A percentile compares a stretch with the other conserved stretches of the same genome.
Evolutionary conservation across 2,329 filamentous ascomycete genomes (phyloP).

Genomic region (Colletotrichum shisoi): DNA sequence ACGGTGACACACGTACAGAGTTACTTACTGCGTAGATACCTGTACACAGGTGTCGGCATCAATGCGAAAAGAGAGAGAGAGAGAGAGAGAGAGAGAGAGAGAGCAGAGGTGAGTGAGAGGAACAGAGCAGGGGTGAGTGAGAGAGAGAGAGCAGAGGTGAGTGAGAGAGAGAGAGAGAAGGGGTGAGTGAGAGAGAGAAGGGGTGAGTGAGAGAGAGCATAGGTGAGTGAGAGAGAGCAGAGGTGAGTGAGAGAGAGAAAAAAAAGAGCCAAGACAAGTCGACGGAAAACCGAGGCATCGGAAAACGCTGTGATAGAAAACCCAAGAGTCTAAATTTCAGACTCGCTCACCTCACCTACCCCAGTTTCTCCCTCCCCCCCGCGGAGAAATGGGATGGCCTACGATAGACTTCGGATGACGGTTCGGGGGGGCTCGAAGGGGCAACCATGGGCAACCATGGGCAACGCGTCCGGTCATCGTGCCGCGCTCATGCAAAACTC

Average conservation of each 20-base stretch:
- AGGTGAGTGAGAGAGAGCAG: no score
- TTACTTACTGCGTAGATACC: no score
- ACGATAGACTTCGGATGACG: constrained; percentile 19
- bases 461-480: background rate
- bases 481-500: background rate
- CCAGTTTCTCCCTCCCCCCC: background rate
- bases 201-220: no score
- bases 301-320: constrained; percentile 25
- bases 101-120: no score
- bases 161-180: no score
- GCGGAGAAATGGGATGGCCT: constrained; percentile 16
- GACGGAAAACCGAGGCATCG: constrained; percentile 22
- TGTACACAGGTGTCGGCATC: background rate
- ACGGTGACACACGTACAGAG: background rate
- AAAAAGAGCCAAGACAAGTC: background rate
- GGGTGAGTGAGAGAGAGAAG: no score
- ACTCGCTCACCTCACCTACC: background rate
- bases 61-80: background rate
- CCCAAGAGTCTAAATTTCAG: constrained; percentile 24
- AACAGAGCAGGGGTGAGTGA: no score
- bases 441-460: constrained; percentile 4
- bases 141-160: no score
- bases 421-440: background rate
- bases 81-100: no score
- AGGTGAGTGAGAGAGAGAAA: no score